A percentile compares a stretch with the other conserved stretches of the same genome.
Conservation (phyloP, 2,329 filamentous ascomycete species). For the Monosporascus sp. region DNA sequence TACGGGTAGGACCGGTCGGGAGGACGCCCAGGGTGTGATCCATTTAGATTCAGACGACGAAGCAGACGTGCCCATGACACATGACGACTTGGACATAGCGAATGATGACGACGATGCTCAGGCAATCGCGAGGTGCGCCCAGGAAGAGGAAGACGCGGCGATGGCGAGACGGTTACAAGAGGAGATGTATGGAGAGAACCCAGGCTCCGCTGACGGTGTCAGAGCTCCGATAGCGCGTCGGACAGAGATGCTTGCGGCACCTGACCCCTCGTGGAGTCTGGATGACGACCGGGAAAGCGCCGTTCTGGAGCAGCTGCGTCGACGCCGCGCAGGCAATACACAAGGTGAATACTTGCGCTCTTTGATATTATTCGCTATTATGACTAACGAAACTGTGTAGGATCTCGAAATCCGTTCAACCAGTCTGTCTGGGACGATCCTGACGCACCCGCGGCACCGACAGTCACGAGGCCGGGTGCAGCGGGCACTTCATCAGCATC, state of each 20-base stretch:
- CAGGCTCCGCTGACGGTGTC: slow-evolving; percentile 46
- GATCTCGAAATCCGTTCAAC: slow-evolving; percentile 22
- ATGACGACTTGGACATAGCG: slow-evolving; percentile 27
- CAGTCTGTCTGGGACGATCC: slow-evolving; percentile 27
- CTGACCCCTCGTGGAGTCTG: slow-evolving; percentile 45
- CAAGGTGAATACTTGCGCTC: slow-evolving; percentile 12
- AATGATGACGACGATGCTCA: slow-evolving; percentile 35
- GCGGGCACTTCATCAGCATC: slow-evolving; percentile 62
- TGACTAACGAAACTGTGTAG: slow-evolving; percentile 7
- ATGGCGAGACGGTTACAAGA: slow-evolving; percentile 90
- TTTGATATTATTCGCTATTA: not conserved
- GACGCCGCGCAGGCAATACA: slow-evolving; percentile 26
- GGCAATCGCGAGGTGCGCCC: slow-evolving; percentile 40
- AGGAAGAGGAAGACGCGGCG: slow-evolving; percentile 83
- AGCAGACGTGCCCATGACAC: slow-evolving; percentile 39
- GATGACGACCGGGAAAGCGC: slow-evolving; percentile 54
- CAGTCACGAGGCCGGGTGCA: slow-evolving; percentile 14
- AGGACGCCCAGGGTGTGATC: slow-evolving; percentile 58
- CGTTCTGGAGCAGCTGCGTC: slow-evolving; percentile 60
- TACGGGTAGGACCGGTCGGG: slow-evolving; percentile 30
- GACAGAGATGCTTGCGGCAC: slow-evolving; percentile 84
- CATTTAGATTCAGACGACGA: slow-evolving; percentile 75
- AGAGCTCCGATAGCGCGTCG: slow-evolving; percentile 87
- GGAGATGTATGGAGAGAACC: slow-evolving; percentile 64
- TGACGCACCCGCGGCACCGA: slow-evolving; percentile 39